phyloP scores from a whole-genome alignment of 2,329 filamentous ascomycete genomes.

The Sporothrix pallida region DNA sequence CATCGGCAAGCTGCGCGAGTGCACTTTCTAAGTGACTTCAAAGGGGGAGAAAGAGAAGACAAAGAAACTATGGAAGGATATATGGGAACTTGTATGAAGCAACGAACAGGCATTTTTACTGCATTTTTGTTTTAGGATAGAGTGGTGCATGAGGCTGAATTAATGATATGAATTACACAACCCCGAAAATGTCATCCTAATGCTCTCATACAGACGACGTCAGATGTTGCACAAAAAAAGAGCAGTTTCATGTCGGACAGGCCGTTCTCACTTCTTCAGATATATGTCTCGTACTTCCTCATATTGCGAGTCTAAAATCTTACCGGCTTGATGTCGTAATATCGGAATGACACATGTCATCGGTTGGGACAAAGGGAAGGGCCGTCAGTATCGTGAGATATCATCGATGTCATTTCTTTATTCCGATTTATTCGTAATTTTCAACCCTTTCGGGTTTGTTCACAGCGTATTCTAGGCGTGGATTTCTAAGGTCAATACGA shows the following conservation, averaged over 20 bases:
- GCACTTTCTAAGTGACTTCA: conserved; percentile 54
- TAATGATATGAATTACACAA: not conserved
- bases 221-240: not conserved
- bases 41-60: not conserved
- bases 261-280: not conserved
- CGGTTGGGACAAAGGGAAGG: not conserved
- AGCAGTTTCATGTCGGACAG: not conserved
- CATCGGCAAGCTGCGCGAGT: conserved; percentile 68
- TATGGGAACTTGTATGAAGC: not conserved
- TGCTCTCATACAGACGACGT: no score
- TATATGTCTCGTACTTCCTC: not conserved
- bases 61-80: not conserved
- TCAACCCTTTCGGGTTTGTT: no score
- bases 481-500: no score
- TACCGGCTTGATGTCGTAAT: not conserved
- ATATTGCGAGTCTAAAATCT: not conserved
- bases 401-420: no score
- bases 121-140: conserved; percentile 15
- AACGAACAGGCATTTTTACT: not conserved
- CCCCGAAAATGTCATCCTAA: no score
- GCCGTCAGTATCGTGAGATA: not conserved
- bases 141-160: not conserved
- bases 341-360: not conserved
- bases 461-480: no score
- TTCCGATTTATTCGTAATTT: no score